Evolutionary conservation across 768 basidiomycete species (phyloP).

Genomic region (Lanmaoa pseudosensibilis): DNA sequence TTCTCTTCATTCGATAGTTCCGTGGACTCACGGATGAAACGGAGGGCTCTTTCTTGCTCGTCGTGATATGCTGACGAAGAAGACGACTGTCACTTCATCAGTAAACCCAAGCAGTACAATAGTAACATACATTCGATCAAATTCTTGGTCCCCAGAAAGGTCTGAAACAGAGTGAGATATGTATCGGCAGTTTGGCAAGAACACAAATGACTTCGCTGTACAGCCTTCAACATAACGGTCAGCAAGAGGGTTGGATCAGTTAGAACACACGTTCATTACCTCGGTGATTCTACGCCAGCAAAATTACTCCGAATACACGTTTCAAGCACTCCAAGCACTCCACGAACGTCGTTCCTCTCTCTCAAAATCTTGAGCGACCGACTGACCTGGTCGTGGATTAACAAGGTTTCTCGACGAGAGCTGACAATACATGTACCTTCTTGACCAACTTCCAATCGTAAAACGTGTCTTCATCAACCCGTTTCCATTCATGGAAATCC

Average conservation of each 20-base stretch:
- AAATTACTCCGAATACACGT: constrained; percentile 91
- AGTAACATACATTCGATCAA: constrained; percentile 72
- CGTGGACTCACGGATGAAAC: constrained; percentile 70
- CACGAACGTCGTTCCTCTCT: constrained; percentile 77
- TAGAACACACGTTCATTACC: constrained; percentile 38
- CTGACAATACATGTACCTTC: constrained; percentile 46
- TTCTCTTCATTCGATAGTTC: constrained; percentile 86
- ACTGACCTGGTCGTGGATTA: constrained; percentile 52
- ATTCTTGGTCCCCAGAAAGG: constrained; percentile 88
- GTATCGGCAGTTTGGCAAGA: not conserved
- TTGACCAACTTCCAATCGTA: constrained; percentile 89
- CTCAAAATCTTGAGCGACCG: constrained; percentile 70
- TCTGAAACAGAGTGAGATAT: constrained; percentile 47
- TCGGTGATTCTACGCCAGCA: constrained; percentile 85
- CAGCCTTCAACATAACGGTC: constrained; percentile 47
- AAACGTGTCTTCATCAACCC: constrained; percentile 79
- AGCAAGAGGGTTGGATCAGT: not conserved
- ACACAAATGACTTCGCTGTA: constrained; percentile 71
- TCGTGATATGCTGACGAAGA: constrained; percentile 67
- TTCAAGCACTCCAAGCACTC: constrained; percentile 86
- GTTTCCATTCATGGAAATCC: constrained; percentile 89
- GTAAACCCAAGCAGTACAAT: not conserved
- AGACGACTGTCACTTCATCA: not conserved
- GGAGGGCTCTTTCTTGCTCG: constrained; percentile 75
- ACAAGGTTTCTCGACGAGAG: not conserved